These are phyloP conservation scores for Thraustotheca clavata DNA, from an alignment of 352 stramenopile genomes.

Conservation along the genomic window DNA sequence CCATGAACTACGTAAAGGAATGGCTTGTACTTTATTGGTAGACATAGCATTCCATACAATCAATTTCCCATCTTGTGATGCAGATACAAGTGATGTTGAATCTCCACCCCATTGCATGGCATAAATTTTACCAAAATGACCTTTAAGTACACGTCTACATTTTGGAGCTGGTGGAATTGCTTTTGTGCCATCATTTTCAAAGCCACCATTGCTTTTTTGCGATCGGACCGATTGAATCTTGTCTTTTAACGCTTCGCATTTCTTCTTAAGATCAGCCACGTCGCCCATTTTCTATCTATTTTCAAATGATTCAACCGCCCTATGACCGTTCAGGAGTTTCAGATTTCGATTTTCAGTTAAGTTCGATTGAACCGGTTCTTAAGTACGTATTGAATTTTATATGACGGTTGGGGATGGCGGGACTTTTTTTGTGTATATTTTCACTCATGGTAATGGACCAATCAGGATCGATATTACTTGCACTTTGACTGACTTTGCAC, in stretches of 20 bases:
- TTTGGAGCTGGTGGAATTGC: conserved; percentile 82
- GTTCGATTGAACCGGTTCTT: no score
- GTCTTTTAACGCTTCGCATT: conserved; percentile 78
- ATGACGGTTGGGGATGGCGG: no score
- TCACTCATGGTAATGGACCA: no score
- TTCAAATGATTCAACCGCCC: neutral
- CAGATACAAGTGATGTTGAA: conserved; percentile 83
- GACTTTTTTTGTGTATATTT: no score
- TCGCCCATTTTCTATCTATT: conserved; percentile 41
- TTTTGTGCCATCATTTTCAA: conserved; percentile 65
- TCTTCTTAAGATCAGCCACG: conserved; percentile 76
- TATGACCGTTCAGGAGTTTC: conserved; percentile 1
- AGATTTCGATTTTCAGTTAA: no score
- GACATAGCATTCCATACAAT: conserved; percentile 98
- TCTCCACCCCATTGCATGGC: conserved; percentile 97
- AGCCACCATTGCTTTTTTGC: conserved; percentile 66
- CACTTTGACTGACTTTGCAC: no score
- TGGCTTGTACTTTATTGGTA: conserved; percentile 96
- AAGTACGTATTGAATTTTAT: no score
- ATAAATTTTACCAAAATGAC: conserved; percentile 99
- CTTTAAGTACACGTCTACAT: conserved; percentile 92
- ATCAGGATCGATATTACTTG: no score
- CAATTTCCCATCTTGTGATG: conserved; percentile 97
- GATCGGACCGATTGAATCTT: conserved; percentile 82
- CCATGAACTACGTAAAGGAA: conserved; percentile 95